Evolutionary conservation across 352 stramenopile genomes (phyloP), one percentile per base, ranked within the genome.

Genomic region (Pythium volutum): DNA sequence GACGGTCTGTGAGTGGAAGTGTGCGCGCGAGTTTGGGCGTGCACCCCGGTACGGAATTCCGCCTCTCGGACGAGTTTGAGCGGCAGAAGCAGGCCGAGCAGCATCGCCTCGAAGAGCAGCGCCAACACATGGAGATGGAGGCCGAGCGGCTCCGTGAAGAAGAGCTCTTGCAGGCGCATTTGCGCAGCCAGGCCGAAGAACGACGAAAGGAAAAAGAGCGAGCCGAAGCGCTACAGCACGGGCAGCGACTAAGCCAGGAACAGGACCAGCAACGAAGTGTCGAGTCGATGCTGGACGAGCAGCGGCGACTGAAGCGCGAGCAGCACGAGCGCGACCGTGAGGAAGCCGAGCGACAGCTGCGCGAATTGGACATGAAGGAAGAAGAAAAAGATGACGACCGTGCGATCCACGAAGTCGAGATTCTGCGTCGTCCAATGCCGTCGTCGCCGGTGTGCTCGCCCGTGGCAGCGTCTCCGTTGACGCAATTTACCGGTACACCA

Each of bases 261-360:
- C 39, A 53, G 22, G 56, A 65, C 22, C 45, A 61, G 22, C 22
- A 54, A 41, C 55, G 38, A 29, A 6, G 46, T 0, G 65, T 70
- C 11, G 42, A 78, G 14, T 67, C 75, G 15, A 3, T 75, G 29
- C 66, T 92, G 11, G 80, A 89, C 26, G 55, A 74, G 45, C 83
- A 92, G 60, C 83, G 83, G 46, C 80, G 74, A 31, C 74, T 79
- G 54, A 92, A 92, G 62, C 80, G 83, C 39, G 77, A 90, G 53
- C 62, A 89, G 55, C 83, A 90, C 47, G 79, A 84, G 47, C 79
- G 76, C 14, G 70, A 84, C 48, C 79, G 79, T 20, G 53, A 64
- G 5, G 74, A 83, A 61, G 74, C 67, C 16, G 72, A 87, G 48
- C 67, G 76, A 39, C 63, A 74, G 26, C 43, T 87, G 50, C 55